Evolutionary conservation across 306 rosid genomes (phyloP).

Genomic region (Vigna hirtella): DNA sequence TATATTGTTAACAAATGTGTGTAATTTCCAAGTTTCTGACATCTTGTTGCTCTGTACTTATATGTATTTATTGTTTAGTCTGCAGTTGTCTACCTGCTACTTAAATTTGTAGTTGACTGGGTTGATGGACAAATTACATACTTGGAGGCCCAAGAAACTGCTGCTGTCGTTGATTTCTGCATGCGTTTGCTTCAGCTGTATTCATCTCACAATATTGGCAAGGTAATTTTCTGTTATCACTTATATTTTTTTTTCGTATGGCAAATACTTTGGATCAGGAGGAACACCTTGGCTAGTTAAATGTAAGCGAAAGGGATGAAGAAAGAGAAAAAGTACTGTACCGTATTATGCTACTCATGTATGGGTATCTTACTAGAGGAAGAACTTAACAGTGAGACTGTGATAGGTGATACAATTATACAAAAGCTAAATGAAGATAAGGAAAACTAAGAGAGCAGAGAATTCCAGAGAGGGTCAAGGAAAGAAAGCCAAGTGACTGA

Average conservation of each 20-base stretch:
- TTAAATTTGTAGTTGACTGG: constrained; percentile 93
- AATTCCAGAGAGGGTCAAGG: too few relatives aligned
- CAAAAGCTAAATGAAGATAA: too few relatives aligned
- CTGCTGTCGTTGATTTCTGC: constrained; percentile 77
- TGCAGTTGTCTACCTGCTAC: constrained; percentile 93
- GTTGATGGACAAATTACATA: constrained; percentile 92
- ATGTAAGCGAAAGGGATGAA: too few relatives aligned
- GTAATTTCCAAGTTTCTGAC: constrained; percentile 19
- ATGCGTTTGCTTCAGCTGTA: constrained; percentile 91
- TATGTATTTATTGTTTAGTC: constrained; percentile 63
- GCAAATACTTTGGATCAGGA: constrained; percentile 10
- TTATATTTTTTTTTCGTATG: constrained; percentile 28
- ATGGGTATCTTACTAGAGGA: too few relatives aligned
- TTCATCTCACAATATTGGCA: constrained; percentile 94
- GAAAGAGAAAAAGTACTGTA: too few relatives aligned
- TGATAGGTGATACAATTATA: too few relatives aligned
- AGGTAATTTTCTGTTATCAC: constrained; percentile 58
- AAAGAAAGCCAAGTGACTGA: too few relatives aligned
- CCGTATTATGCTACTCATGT: too few relatives aligned
- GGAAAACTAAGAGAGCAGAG: too few relatives aligned
- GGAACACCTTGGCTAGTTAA: constrained; percentile 22
- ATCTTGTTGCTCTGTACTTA: constrained; percentile 41
- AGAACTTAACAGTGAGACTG: too few relatives aligned
- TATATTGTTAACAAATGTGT: constrained; percentile 10
- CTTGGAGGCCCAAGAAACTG: constrained; percentile 87